A percentile compares a stretch with the other conserved stretches of the same genome.
Evolutionary conservation across 345 rosid genomes (phyloP).

Genomic region (Hirschfeldia incana): DNA sequence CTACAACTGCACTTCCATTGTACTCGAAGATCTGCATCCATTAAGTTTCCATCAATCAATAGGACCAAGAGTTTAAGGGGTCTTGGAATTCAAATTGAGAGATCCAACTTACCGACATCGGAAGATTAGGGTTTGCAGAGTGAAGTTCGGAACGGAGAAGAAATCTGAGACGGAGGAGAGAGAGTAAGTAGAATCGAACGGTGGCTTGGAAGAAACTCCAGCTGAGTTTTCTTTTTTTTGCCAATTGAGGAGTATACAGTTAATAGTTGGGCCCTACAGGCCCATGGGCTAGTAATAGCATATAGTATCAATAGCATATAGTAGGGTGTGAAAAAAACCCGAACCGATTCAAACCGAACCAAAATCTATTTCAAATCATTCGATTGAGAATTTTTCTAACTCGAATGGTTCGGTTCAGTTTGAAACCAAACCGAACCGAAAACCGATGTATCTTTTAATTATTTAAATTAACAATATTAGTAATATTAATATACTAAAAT

Average conservation of each 20-base stretch:
- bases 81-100: not conserved
- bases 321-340: too few relatives aligned
- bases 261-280: constrained; percentile 16
- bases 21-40: constrained; percentile 83
- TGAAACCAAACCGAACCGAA: too few relatives aligned
- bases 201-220: constrained; percentile 50
- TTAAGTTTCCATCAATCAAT: constrained; percentile 4
- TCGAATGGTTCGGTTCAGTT: too few relatives aligned
- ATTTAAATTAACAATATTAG: too few relatives aligned
- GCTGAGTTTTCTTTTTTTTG: constrained; percentile 13
- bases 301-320: not conserved
- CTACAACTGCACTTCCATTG: constrained; percentile 97
- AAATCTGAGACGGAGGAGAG: constrained; percentile 18
- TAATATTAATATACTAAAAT: too few relatives aligned
- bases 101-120: constrained; percentile 58
- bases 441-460: too few relatives aligned
- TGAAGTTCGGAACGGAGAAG: constrained; percentile 23
- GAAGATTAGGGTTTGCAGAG: constrained; percentile 23
- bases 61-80: not conserved
- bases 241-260: not conserved
- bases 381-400: too few relatives aligned
- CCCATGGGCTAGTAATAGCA: constrained; percentile 15
- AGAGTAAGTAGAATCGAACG: constrained; percentile 23
- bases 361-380: too few relatives aligned
- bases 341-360: too few relatives aligned